Percentiles rank a stretch among this genome's conserved stretches.
Evolutionary conservation across 73 alveolate species (phyloP).

Genomic region (Blepharisma stoltei): DNA sequence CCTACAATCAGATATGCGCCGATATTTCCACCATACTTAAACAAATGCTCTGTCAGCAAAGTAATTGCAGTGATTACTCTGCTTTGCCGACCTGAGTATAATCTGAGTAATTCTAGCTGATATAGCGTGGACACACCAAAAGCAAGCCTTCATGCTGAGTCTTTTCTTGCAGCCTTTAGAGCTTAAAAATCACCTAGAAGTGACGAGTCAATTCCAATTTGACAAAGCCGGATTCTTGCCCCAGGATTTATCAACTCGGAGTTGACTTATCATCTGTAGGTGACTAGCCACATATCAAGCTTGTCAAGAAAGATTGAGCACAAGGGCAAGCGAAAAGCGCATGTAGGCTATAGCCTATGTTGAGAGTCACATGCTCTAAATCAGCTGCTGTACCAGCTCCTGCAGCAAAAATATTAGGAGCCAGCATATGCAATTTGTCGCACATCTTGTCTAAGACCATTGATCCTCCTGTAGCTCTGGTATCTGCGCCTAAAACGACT

Average conservation of each 20-base stretch:
- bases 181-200: too few relatives aligned
- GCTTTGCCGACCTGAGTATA: constrained; percentile 86
- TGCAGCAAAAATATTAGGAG: constrained; percentile 96
- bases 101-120: constrained; percentile 83
- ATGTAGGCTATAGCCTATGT: too few relatives aligned
- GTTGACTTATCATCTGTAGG: too few relatives aligned
- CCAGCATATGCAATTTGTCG: constrained; percentile 91
- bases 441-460: constrained; percentile 98
- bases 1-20: constrained; percentile 98
- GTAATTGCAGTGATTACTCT: constrained; percentile 92
- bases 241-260: too few relatives aligned
- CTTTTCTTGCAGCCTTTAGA: too few relatives aligned
- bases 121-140: constrained; percentile 55
- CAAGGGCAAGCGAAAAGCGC: too few relatives aligned
- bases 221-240: too few relatives aligned
- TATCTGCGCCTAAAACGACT: constrained; percentile 98
- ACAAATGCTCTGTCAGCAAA: constrained; percentile 80
- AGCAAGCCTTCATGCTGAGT: background rate
- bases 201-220: too few relatives aligned
- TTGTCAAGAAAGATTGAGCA: too few relatives aligned
- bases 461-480: constrained; percentile 98
- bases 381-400: constrained; percentile 99
- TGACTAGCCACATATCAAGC: too few relatives aligned
- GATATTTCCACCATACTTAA: constrained; percentile 76
- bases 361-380: constrained; percentile 75